Percentiles rank a stretch among this genome's conserved stretches.
These are phyloP conservation scores for Rhizopogon hawkerae DNA, from an alignment of 1,284 basidiomycete genomes.

Conservation along the genomic window DNA sequence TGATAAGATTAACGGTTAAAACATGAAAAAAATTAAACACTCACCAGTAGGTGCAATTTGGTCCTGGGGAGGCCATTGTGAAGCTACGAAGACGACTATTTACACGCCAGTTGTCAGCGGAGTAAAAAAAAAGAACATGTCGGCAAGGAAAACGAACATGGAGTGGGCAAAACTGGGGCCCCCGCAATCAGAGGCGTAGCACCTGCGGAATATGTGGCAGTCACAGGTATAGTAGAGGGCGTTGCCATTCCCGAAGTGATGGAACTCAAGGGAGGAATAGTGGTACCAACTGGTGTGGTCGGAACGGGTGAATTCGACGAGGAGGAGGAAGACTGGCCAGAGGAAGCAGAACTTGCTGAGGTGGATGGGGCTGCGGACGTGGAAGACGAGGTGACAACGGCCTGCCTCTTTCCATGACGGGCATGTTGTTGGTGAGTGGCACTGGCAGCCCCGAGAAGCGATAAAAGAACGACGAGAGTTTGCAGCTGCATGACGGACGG, in stretches of 20 bases:
- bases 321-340: constrained; percentile 7
- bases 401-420: constrained; percentile 22
- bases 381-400: constrained; percentile 15
- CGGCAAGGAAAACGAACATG: constrained; percentile 39
- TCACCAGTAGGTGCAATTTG: constrained; percentile 55
- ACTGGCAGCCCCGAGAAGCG: constrained; percentile 29
- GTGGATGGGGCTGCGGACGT: constrained; percentile 16
- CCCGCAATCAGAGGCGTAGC: constrained; percentile 52
- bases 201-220: constrained; percentile 50
- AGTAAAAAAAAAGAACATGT: neutral
- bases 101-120: neutral
- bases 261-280: constrained; percentile 47
- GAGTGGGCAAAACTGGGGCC: constrained; percentile 55
- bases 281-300: constrained; percentile 24
- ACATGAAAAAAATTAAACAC: constrained; percentile 13
- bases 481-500: constrained; percentile 35
- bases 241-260: constrained; percentile 65
- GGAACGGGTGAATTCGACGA: constrained; percentile 16
- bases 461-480: constrained; percentile 36
- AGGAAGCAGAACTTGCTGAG: neutral
- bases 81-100: constrained; percentile 41
- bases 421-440: constrained; percentile 26
- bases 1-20: neutral
- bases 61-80: constrained; percentile 65
- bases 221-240: constrained; percentile 40